A percentile compares a stretch with the other conserved stretches of the same genome.
Evolutionary conservation across 2,329 filamentous ascomycete genomes (phyloP).

Genomic region (Monosporascus sp.): DNA sequence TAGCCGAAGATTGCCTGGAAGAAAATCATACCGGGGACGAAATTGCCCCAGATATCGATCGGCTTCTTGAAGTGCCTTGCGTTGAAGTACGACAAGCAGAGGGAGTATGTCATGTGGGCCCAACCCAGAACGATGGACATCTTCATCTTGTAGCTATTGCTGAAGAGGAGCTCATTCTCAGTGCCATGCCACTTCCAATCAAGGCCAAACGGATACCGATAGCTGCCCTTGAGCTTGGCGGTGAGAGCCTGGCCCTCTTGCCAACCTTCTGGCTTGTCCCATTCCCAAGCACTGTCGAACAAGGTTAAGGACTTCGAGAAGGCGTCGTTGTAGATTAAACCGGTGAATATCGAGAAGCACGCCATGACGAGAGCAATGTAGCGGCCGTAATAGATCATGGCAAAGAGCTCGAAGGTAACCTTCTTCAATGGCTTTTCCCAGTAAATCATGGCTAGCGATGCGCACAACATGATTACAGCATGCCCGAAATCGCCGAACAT

Average conservation of each 20-base stretch:
- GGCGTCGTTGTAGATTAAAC: constrained; percentile 93
- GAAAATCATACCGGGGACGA: constrained; percentile 97
- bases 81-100: constrained; percentile 89
- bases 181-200: constrained; percentile 96
- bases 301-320: constrained; percentile 92
- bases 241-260: constrained; percentile 58
- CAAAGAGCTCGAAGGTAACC: constrained; percentile 86
- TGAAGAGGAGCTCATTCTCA: constrained; percentile 91
- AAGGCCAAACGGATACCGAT: constrained; percentile 91
- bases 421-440: constrained; percentile 93
- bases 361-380: constrained; percentile 99
- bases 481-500: constrained; percentile 99
- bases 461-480: constrained; percentile 79
- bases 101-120: constrained; percentile 97
- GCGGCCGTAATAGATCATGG: constrained; percentile 97
- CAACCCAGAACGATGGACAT: constrained; percentile 96
- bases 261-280: constrained; percentile 62
- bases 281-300: constrained; percentile 88
- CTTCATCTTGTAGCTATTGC: constrained; percentile 99
- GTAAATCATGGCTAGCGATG: constrained; percentile 89
- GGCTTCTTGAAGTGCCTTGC: constrained; percentile 90
- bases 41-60: constrained; percentile 96
- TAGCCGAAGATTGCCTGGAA: constrained; percentile 99
- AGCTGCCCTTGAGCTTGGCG: constrained; percentile 61
- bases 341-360: constrained; percentile 93